Percentiles rank a stretch among this genome's conserved stretches.
These are phyloP conservation scores for Lantana camara DNA, from an alignment of 257 asterid genomes.

Conservation along the genomic window DNA sequence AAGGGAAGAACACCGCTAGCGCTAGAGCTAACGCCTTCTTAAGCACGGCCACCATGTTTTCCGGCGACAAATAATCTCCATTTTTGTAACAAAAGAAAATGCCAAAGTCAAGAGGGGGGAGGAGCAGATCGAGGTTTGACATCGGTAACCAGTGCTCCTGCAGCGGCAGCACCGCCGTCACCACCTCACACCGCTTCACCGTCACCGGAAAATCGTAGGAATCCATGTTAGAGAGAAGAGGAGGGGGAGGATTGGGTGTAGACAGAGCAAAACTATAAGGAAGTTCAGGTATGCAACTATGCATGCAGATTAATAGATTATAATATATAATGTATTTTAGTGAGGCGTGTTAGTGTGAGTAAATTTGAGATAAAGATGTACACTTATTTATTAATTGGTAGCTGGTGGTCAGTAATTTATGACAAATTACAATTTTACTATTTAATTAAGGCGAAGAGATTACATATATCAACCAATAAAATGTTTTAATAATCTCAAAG, in stretches of 20 bases:
- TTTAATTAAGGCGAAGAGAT: no score
- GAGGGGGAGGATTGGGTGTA: no score
- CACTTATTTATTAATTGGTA: neutral
- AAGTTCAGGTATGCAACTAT: neutral
- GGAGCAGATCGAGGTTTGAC: slow-evolving; percentile 62
- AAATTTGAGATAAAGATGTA: neutral
- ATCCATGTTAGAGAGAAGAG: slow-evolving; percentile 38
- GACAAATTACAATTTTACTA: neutral
- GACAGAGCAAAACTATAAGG: no score
- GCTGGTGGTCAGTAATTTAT: neutral
- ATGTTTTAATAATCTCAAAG: no score
- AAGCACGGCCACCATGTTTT: slow-evolving; percentile 26
- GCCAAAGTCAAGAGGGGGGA: slow-evolving; percentile 58
- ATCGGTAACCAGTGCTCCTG: slow-evolving; percentile 59
- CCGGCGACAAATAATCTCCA: neutral
- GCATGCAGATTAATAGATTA: neutral
- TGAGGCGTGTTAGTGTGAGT: neutral
- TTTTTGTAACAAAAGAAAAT: slow-evolving; percentile 53
- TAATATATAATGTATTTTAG: neutral
- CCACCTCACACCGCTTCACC: slow-evolving; percentile 48
- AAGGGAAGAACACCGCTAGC: slow-evolving; percentile 47
- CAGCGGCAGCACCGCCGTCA: slow-evolving; percentile 48
- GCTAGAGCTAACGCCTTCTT: slow-evolving; percentile 49
- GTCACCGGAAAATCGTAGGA: slow-evolving; percentile 39
- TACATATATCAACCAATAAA: no score